Conservation (phyloP, 2,329 filamentous ascomycete genomes). For the Pseudogymnoascus sp. region DNA sequence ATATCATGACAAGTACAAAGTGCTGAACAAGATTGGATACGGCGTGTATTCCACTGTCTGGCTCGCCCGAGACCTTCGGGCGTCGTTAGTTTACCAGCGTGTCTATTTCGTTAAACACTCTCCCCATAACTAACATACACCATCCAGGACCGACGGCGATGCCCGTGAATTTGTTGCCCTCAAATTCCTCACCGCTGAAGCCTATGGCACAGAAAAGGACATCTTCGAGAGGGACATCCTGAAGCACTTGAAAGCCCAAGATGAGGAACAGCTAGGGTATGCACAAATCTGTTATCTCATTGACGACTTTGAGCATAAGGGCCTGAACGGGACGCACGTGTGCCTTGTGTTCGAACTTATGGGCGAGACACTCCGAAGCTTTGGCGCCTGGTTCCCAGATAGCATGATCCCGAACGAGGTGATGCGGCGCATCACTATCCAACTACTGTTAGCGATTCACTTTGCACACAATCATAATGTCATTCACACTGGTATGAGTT, state of each 20-base stretch:
- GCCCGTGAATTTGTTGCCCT: neutral
- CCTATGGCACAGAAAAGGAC: constrained; percentile 17
- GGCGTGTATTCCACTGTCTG: constrained; percentile 26
- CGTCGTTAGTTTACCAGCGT: neutral
- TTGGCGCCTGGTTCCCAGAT: constrained; percentile 17
- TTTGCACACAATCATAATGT: no score
- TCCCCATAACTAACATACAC: neutral
- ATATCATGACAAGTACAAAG: constrained; percentile 21
- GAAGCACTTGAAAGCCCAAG: constrained; percentile 15
- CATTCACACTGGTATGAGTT: no score
- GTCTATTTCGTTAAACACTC: neutral
- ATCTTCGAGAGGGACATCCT: constrained; percentile 23
- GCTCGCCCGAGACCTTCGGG: constrained; percentile 19
- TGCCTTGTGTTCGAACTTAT: constrained; percentile 34
- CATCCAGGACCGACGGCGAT: neutral
- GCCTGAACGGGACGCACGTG: constrained; percentile 32
- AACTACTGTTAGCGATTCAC: no score
- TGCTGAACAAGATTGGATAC: constrained; percentile 27
- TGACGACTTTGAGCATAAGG: constrained; percentile 29
- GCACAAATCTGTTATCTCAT: constrained; percentile 24
- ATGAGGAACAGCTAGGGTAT: constrained; percentile 18
- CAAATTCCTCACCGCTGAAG: neutral
- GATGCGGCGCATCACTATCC: neutral
- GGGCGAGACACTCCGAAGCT: constrained; percentile 23
- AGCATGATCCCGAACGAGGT: constrained; percentile 22